Conservation (phyloP, 177 flowering plant species). For the Telopea speciosissima region DNA sequence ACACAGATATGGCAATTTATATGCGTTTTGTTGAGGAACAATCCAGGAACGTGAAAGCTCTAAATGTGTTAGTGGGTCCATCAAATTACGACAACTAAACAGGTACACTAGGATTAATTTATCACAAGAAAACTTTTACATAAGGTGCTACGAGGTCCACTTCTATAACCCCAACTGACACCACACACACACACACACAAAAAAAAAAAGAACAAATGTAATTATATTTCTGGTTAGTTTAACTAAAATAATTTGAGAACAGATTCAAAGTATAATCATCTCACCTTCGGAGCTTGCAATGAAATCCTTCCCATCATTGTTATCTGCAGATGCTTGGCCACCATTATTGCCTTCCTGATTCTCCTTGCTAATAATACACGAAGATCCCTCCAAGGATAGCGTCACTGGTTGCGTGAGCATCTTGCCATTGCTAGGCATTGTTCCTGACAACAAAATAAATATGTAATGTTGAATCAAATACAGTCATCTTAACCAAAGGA, state of each 20-base stretch:
- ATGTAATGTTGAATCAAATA: background rate
- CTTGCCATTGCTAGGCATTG: conserved; percentile 7
- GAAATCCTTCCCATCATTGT: conserved; percentile 4
- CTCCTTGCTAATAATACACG: conserved; percentile 9
- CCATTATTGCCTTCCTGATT: conserved; percentile 11
- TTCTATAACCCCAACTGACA: no score
- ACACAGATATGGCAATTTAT: no score
- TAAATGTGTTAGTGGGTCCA: no score
- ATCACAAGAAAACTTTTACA: no score
- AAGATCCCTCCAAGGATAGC: conserved; percentile 13
- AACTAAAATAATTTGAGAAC: background rate
- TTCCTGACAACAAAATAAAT: conserved; percentile 10
- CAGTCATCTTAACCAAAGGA: background rate
- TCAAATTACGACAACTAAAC: no score
- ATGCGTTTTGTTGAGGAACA: no score
- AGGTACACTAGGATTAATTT: no score
- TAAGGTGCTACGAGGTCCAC: no score
- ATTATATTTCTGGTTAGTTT: no score
- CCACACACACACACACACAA: no score
- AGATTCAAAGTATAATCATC: background rate
- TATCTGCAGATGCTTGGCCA: conserved; percentile 11
- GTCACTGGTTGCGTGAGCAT: conserved; percentile 1
- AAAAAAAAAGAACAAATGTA: no score
- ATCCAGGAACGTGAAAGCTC: background rate
- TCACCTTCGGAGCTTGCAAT: conserved; percentile 5